A percentile compares a stretch with the other conserved stretches of the same genome.
Evolutionary conservation across 2,329 filamentous ascomycete genomes (phyloP).

Genomic region (Didymellaceae sp.): DNA sequence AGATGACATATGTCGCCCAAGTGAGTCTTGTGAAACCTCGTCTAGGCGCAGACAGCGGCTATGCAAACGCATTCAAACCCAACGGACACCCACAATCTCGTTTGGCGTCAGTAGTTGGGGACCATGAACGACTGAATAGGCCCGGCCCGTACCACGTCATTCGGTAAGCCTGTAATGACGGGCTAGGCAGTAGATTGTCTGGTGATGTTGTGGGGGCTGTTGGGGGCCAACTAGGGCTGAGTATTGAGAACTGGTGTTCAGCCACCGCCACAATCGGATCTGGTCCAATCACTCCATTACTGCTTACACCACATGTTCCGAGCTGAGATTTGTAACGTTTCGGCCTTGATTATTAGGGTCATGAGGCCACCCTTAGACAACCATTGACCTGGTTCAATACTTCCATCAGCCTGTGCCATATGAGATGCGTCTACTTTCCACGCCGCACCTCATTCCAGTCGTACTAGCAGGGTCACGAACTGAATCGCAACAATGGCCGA

Average conservation of each 20-base stretch:
- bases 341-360: slow-evolving; percentile 20
- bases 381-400: not conserved
- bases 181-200: slow-evolving; percentile 14
- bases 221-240: slow-evolving; percentile 24
- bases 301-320: slow-evolving; percentile 12
- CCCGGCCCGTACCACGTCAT: slow-evolving; percentile 2
- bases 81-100: slow-evolving; percentile 14
- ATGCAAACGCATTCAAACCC: slow-evolving; percentile 15
- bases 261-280: slow-evolving; percentile 13
- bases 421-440: not conserved
- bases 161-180: not conserved
- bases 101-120: not conserved
- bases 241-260: slow-evolving; percentile 17
- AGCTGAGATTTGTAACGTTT: slow-evolving; percentile 22
- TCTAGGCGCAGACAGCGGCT: slow-evolving; percentile 13
- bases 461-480: not conserved
- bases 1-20: too few species aligned
- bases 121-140: not conserved
- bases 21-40: too few species aligned
- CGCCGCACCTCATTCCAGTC: not conserved
- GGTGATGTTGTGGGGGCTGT: slow-evolving; percentile 23
- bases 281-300: slow-evolving; percentile 22
- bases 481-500: slow-evolving; percentile 13
- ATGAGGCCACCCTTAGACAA: slow-evolving; percentile 15
- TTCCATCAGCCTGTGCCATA: not conserved